Base-by-base conservation (phyloP, 257 asterid genomes). In the Ligustrum vulgare region DNA sequence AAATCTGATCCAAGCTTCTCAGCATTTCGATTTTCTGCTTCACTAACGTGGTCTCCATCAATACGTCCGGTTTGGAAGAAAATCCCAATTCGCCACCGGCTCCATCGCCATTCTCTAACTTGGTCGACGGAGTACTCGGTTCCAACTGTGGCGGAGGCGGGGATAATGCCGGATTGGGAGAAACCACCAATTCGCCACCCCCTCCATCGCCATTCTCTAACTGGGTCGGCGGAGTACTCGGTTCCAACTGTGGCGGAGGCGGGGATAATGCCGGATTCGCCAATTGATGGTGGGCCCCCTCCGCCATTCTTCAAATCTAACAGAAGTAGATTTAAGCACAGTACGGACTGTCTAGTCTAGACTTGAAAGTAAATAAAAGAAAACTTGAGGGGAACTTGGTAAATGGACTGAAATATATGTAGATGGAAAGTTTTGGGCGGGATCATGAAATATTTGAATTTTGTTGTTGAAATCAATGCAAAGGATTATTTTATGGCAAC, bases 251-350 rank as follows among this genome's bases (percentile, higher is more conserved):
- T 39, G 70, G 45, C 58, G 74, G 77, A 33, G 41, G 71, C 10
- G 82, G 79, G 51, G 69, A 31, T 18, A n/a, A 39, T n/a, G 75
- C 72, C 39, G 77, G 56, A 54, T 67, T 69, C 16, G 36, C 74
- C 20, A 76, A 28, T 56, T 64, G 73, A 66, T 41, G 16, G 15
- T 66, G 66, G 60, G 45, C 58, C 72, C 34, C 31, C 62, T 77
- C 89, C 83, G 82, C 83, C 80, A 79, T 76, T 70, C 81, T 68
- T 31, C 74, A 47, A 31, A 37, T 64, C 32, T 16, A 63, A 71
- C 41, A 8, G 32, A 62, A n/a, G 25, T 31, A 49, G 66, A 20
- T 58, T 23, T 22, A 20, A 20, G 11, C 33, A 20, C 33, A 0
- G 66, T 58, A 23, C 37, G 43, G 60, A 67, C 34, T 8, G 71